Conservation (phyloP, 75 land plant species). For the Ceratopteris richardii region DNA sequence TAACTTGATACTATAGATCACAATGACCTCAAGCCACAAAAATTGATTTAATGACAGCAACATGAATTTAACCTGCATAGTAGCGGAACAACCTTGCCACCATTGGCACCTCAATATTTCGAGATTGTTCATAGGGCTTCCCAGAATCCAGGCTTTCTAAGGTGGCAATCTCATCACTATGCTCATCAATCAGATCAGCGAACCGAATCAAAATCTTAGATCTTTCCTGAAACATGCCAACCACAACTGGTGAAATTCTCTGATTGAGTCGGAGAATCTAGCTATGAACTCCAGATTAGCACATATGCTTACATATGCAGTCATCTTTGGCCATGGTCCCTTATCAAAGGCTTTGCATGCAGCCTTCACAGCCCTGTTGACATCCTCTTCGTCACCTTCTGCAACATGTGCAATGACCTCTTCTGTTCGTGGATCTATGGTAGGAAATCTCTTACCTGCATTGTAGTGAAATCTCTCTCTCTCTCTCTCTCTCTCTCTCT, state of each 20-base stretch:
- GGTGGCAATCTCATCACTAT: slow-evolving; percentile 40
- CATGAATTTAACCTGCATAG: slow-evolving; percentile 44
- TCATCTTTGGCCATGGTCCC: slow-evolving; percentile 81
- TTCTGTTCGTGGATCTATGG: slow-evolving; percentile 72
- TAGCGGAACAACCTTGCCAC: slow-evolving; percentile 47
- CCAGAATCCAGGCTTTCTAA: slow-evolving; percentile 41
- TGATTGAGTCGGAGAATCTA: too few relatives aligned
- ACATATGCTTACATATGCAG: slow-evolving; percentile 38
- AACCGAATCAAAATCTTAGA: slow-evolving; percentile 11
- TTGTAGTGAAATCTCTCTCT: too few relatives aligned
- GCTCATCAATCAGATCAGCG: slow-evolving; percentile 39
- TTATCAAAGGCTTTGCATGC: slow-evolving; percentile 76
- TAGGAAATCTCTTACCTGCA: slow-evolving; percentile 65
- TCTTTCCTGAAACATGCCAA: slow-evolving; percentile 27
- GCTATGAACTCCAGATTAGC: not conserved
- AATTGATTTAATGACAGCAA: too few relatives aligned
- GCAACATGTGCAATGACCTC: slow-evolving; percentile 70
- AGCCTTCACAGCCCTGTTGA: slow-evolving; percentile 61
- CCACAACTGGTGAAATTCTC: too few relatives aligned
- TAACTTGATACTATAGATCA: too few relatives aligned
- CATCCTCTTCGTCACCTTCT: slow-evolving; percentile 66
- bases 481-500: not conserved
- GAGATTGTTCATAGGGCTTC: slow-evolving; percentile 44
- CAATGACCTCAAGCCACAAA: too few relatives aligned
- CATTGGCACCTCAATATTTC: slow-evolving; percentile 50